A percentile compares a stretch with the other conserved stretches of the same genome.
These are phyloP conservation scores for Erodium moschatum DNA, from an alignment of 441 rosid species.

Conservation along the genomic window DNA sequence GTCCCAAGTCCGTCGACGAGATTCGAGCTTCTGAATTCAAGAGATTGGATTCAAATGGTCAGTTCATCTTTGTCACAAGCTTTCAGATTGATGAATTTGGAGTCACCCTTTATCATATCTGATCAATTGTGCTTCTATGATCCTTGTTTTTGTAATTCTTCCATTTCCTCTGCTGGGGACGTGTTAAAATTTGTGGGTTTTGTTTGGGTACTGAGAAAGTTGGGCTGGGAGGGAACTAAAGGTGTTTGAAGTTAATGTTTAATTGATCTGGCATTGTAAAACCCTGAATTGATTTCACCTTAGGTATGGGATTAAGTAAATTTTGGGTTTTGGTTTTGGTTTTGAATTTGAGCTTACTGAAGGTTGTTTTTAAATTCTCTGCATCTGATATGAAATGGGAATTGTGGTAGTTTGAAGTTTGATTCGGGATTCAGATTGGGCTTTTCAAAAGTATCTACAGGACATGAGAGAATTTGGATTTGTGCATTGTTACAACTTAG, in stretches of 20 bases:
- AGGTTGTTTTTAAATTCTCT: background rate
- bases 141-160: background rate
- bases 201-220: background rate
- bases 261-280: background rate
- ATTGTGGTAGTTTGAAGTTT: background rate
- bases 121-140: background rate
- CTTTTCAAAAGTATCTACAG: background rate
- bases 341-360: background rate
- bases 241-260: background rate
- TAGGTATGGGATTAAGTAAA: background rate
- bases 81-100: background rate
- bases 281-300: background rate
- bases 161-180: background rate
- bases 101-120: background rate
- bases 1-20: slow-evolving; percentile 51
- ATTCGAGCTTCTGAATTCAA: slow-evolving; percentile 77
- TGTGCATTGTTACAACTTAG: background rate
- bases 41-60: slow-evolving; percentile 52
- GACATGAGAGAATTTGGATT: background rate
- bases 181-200: background rate
- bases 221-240: background rate
- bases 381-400: background rate
- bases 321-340: background rate
- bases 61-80: background rate
- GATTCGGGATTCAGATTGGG: background rate